A percentile compares a stretch with the other conserved stretches of the same genome.
phyloP scores from a whole-genome alignment of 1,284 basidiomycete genomes.

The Microbotryum scabiosae region DNA sequence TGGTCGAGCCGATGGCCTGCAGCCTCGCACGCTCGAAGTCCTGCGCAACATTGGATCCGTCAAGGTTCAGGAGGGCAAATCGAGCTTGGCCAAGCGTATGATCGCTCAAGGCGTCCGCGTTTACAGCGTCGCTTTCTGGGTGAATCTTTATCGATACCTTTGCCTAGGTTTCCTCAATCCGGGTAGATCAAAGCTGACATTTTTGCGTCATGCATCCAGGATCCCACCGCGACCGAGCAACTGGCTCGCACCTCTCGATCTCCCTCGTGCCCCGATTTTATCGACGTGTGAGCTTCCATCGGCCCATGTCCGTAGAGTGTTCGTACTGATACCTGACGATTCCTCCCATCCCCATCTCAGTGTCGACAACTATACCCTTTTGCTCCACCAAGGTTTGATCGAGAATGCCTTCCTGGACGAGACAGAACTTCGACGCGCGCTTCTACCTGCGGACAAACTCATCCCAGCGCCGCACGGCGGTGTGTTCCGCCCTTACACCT shows the following conservation, averaged over 20 bases:
- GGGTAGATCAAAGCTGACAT: too few species aligned
- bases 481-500: slow-evolving; percentile 33
- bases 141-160: slow-evolving; percentile 15
- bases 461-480: slow-evolving; percentile 30
- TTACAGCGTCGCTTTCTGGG: slow-evolving; percentile 43
- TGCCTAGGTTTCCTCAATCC: too few species aligned
- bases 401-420: slow-evolving; percentile 41
- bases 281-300: slow-evolving; percentile 36
- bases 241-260: slow-evolving; percentile 40
- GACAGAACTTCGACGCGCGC: slow-evolving; percentile 35
- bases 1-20: slow-evolving; percentile 42
- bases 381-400: slow-evolving; percentile 43
- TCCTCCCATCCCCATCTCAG: slow-evolving; percentile 18
- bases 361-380: slow-evolving; percentile 42
- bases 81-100: slow-evolving; percentile 34
- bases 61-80: slow-evolving; percentile 29
- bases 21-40: slow-evolving; percentile 38
- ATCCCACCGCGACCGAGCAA: slow-evolving; percentile 35
- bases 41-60: slow-evolving; percentile 33
- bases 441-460: slow-evolving; percentile 20
- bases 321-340: too few species aligned
- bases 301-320: too few species aligned
- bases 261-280: slow-evolving; percentile 42
- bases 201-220: slow-evolving; percentile 31
- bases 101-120: slow-evolving; percentile 37